These are phyloP conservation scores for Paracoccidioides lutzii DNA, from an alignment of 2,329 filamentous ascomycete species.

Conservation along the genomic window DNA sequence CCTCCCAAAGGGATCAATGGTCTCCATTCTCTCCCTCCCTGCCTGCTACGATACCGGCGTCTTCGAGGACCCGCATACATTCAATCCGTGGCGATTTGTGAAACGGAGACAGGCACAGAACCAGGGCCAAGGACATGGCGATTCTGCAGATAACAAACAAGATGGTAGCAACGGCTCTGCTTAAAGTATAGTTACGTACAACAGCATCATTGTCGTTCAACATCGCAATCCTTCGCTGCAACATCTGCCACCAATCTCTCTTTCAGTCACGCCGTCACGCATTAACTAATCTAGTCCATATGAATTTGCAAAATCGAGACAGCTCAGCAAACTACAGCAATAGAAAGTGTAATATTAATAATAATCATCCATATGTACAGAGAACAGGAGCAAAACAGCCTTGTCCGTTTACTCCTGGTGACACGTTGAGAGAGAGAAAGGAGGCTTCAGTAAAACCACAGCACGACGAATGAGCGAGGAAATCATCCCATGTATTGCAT, in stretches of 20 bases:
- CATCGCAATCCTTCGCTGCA: neutral
- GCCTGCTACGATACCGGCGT: neutral
- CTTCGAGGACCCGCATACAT: neutral
- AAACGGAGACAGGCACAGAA: neutral
- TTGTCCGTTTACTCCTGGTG: neutral
- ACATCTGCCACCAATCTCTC: neutral
- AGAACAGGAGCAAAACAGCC: neutral
- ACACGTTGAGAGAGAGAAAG: neutral
- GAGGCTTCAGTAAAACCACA: neutral
- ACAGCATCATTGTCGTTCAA: neutral
- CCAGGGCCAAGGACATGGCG: neutral
- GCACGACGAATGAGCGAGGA: neutral
- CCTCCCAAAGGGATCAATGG: neutral
- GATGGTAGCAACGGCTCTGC: neutral
- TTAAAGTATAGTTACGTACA: neutral
- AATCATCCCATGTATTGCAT: neutral
- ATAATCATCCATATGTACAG: neutral
- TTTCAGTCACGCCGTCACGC: neutral
- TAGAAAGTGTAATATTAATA: neutral
- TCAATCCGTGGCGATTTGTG: neutral
- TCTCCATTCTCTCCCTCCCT: neutral
- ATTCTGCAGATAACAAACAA: neutral
- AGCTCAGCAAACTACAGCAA: neutral
- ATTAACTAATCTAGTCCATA: neutral
- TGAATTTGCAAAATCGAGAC: neutral